These are phyloP conservation scores for Brassica balearica DNA, from an alignment of 441 rosid species.

Conservation along the genomic window DNA sequence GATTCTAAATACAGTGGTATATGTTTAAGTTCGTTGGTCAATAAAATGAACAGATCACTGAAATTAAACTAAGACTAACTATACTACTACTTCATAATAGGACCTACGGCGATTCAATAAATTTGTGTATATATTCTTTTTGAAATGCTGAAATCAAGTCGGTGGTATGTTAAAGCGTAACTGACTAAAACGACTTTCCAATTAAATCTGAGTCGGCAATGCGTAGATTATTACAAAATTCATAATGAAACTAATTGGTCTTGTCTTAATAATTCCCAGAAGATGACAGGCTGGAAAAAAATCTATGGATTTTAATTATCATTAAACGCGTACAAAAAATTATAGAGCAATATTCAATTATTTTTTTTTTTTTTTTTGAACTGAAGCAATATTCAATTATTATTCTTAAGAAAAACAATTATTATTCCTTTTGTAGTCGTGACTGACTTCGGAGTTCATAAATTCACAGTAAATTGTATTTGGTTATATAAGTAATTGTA, in stretches of 20 bases:
- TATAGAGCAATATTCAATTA: conserved; percentile 6
- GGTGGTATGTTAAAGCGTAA: conserved; percentile 29
- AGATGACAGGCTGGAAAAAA: conserved; percentile 31
- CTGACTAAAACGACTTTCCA: conserved; percentile 37
- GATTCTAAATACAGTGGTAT: background rate
- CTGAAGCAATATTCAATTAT: conserved; percentile 2
- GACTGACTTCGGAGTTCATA: conserved; percentile 3
- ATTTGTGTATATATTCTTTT: background rate
- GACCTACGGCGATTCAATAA: background rate
- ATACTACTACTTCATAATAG: conserved; percentile 9
- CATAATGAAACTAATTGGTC: background rate
- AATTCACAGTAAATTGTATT: background rate
- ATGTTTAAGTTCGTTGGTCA: conserved; percentile 15
- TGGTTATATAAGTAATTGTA: background rate
- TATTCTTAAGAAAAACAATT: background rate
- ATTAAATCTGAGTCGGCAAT: conserved; percentile 37
- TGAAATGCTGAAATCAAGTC: conserved; percentile 37
- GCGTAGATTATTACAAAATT: conserved; percentile 35
- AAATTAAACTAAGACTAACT: conserved; percentile 9
- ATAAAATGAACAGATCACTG: conserved; percentile 28
- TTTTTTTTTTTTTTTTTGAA: too few species aligned
- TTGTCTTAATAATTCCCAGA: conserved; percentile 9
- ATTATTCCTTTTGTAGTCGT: background rate
- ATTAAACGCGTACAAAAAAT: background rate
- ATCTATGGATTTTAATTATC: background rate